These are phyloP conservation scores for Eleusine coracana DNA, from an alignment of 176 grass and related monocot genomes.

Conservation along the genomic window DNA sequence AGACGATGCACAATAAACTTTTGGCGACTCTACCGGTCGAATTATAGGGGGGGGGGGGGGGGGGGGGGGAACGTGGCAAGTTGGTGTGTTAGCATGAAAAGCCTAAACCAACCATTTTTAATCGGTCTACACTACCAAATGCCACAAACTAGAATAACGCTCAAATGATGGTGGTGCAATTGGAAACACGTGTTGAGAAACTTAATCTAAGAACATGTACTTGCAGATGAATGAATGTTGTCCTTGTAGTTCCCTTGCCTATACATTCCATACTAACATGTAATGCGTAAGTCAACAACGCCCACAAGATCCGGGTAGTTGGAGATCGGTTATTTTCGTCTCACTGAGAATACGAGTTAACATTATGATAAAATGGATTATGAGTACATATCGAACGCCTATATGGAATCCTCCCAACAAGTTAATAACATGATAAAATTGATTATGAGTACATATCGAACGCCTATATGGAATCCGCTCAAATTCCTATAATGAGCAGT, in stretches of 20 bases:
- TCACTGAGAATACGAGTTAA: too few relatives aligned
- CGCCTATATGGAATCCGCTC: too few relatives aligned
- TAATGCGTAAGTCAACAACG: background rate
- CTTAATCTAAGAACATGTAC: constrained; percentile 5
- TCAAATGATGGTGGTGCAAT: background rate
- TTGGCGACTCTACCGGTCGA: constrained; percentile 39
- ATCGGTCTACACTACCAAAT: background rate
- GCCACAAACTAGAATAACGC: background rate
- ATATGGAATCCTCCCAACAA: too few relatives aligned
- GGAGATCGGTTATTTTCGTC: background rate
- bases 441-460: too few relatives aligned
- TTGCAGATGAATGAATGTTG: background rate
- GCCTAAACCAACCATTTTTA: constrained; percentile 28
- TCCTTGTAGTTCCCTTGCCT: background rate
- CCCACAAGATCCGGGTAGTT: background rate
- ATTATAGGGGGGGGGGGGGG: constrained; percentile 42
- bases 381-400: too few relatives aligned
- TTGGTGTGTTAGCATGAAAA: constrained; percentile 20
- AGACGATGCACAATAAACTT: constrained; percentile 13
- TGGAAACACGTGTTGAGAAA: constrained; percentile 2
- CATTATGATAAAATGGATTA: background rate
- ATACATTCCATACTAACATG: background rate
- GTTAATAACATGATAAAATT: background rate
- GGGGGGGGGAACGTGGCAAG: constrained; percentile 47
- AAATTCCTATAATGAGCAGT: too few relatives aligned